Conservation (phyloP, 768 basidiomycete species). For the Cyathus striatus region DNA sequence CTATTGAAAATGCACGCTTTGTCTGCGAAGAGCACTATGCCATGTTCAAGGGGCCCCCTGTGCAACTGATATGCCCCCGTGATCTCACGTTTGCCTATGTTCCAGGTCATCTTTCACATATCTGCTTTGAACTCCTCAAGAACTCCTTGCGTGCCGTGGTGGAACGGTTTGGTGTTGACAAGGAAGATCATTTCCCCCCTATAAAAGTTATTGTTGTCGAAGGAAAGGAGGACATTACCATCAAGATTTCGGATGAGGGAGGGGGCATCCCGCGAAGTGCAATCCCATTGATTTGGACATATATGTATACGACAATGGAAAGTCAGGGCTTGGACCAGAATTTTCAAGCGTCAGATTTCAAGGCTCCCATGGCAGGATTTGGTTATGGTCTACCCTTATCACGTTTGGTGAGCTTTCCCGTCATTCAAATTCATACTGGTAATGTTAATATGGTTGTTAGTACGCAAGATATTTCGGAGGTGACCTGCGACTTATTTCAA, state of each 20-base stretch:
- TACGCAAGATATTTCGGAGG: conserved; percentile 96
- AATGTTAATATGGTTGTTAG: conserved; percentile 23
- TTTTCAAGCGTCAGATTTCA: conserved; percentile 84
- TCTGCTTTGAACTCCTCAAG: conserved; percentile 94
- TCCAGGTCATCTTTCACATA: conserved; percentile 94
- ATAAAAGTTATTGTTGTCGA: conserved; percentile 95
- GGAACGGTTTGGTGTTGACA: conserved; percentile 81
- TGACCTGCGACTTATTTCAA: conserved; percentile 88
- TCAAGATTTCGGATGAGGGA: conserved; percentile 98
- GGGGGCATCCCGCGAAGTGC: conserved; percentile 89
- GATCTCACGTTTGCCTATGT: conserved; percentile 90
- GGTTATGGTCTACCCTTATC: conserved; percentile 93
- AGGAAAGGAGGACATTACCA: conserved; percentile 97
- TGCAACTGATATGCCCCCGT: conserved; percentile 91
- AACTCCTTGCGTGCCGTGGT: conserved; percentile 97
- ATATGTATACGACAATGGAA: conserved; percentile 92
- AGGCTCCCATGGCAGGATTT: conserved; percentile 97
- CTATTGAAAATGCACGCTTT: conserved; percentile 94
- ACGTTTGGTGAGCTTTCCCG: conserved; percentile 52
- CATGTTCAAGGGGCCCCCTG: conserved; percentile 93
- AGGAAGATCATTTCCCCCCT: conserved; percentile 76
- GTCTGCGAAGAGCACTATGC: conserved; percentile 96
- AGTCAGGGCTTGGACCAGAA: conserved; percentile 69
- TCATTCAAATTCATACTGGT: conserved; percentile 1
- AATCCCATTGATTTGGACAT: conserved; percentile 96